phyloP scores from a whole-genome alignment of 495 filamentous ascomycete genomes.

The Talaromyces liani region DNA sequence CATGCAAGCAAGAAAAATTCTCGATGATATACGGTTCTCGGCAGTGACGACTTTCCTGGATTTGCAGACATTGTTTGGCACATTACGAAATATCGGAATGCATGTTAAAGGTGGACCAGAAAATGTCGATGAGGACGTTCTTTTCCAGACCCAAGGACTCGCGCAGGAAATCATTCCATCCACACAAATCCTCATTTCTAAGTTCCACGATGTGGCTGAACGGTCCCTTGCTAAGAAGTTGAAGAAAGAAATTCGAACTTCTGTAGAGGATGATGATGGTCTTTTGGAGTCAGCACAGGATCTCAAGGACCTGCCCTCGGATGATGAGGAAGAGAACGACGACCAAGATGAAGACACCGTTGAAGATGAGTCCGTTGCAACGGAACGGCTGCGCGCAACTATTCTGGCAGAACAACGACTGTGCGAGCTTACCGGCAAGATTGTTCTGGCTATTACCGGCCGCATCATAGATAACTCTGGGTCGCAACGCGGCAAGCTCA shows the following conservation, averaged over 20 bases:
- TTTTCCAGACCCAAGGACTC: conserved; percentile 49
- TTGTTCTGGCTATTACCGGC: conserved; percentile 70
- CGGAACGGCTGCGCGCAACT: conserved; percentile 48
- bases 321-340: conserved; percentile 51
- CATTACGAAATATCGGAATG: conserved; percentile 46
- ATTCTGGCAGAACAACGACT: conserved; percentile 73
- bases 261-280: conserved; percentile 53
- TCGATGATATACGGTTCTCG: conserved; percentile 70
- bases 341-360: conserved; percentile 50
- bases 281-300: conserved; percentile 36
- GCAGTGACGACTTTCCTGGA: conserved; percentile 72
- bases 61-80: conserved; percentile 69
- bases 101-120: conserved; percentile 25
- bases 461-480: conserved; percentile 60
- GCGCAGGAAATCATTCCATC: conserved; percentile 53
- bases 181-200: conserved; percentile 54
- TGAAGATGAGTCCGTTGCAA: conserved; percentile 39
- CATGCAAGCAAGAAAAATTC: conserved; percentile 45
- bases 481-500: conserved; percentile 50
- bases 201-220: conserved; percentile 69
- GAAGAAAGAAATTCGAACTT: conserved; percentile 57
- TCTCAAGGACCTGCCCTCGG: conserved; percentile 25
- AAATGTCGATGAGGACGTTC: conserved; percentile 37
- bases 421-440: conserved; percentile 75
- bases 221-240: conserved; percentile 64